These are phyloP conservation scores for Microcyclospora pomicola DNA, from an alignment of 2,329 filamentous ascomycete species.

Conservation along the genomic window DNA sequence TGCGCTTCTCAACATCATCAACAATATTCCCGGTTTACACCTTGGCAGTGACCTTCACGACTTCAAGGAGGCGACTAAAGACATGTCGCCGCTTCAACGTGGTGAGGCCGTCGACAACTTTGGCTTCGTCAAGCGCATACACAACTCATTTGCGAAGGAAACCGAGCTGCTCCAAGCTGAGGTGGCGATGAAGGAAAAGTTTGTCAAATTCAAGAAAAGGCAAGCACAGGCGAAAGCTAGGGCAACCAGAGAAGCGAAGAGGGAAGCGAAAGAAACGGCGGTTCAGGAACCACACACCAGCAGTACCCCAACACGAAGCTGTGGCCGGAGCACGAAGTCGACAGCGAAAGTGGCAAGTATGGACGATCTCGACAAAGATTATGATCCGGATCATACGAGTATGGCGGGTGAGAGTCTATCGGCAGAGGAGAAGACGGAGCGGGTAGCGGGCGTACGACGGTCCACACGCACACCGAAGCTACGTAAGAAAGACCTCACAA, in stretches of 20 bases:
- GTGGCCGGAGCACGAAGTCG: conserved; percentile 1
- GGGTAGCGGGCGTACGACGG: conserved; percentile 10
- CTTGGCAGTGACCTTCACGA: conserved; percentile 55
- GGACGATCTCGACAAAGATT: conserved; percentile 1
- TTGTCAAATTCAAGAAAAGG: conserved; percentile 24
- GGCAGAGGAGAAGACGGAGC: background rate
- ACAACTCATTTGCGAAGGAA: conserved; percentile 78
- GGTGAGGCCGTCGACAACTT: conserved; percentile 65
- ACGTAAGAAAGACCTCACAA: conserved; percentile 24
- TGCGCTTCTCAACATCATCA: conserved; percentile 81
- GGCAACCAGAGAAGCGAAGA: conserved; percentile 16
- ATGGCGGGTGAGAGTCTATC: background rate
- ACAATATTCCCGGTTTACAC: conserved; percentile 57
- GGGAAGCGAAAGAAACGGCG: conserved; percentile 8
- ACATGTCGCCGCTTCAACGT: conserved; percentile 56
- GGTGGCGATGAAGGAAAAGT: conserved; percentile 45
- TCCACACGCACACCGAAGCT: conserved; percentile 22
- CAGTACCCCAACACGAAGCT: conserved; percentile 2
- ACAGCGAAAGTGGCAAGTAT: background rate
- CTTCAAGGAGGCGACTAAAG: conserved; percentile 60
- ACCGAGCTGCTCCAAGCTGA: conserved; percentile 65
- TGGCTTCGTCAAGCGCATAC: conserved; percentile 61
- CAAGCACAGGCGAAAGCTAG: conserved; percentile 16
- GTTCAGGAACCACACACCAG: conserved; percentile 2
- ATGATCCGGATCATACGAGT: background rate